A percentile compares a stretch with the other conserved stretches of the same genome.
Conservation (phyloP, 208 protist species). For the Crithidia bombi region DNA sequence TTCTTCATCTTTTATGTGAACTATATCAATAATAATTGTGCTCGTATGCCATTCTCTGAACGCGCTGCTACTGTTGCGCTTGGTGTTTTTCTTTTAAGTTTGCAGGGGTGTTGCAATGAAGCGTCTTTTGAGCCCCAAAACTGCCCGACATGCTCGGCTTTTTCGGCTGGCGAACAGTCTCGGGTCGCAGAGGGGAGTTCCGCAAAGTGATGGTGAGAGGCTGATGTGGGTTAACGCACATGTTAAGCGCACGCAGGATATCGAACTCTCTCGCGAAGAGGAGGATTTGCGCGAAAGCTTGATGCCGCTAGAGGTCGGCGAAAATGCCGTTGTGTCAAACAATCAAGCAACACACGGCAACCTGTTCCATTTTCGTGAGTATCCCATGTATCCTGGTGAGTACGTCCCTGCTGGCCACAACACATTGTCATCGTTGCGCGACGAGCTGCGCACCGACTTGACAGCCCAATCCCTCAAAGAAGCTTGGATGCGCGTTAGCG, state of each 20-base stretch:
- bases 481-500: constrained; percentile 89
- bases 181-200: constrained; percentile 29
- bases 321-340: constrained; percentile 64
- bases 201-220: constrained; percentile 75
- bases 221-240: constrained; percentile 88
- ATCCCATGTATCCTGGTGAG: constrained; percentile 92
- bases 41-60: too few species aligned
- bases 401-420: constrained; percentile 90
- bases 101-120: constrained; percentile 47
- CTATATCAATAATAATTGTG: too few species aligned
- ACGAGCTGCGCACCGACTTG: constrained; percentile 81
- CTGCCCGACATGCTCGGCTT: constrained; percentile 88
- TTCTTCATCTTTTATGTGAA: neutral
- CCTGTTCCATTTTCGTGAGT: constrained; percentile 91
- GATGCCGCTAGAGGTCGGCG: constrained; percentile 71
- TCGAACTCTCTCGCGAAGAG: constrained; percentile 72
- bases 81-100: neutral
- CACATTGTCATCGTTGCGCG: constrained; percentile 82
- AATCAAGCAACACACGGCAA: constrained; percentile 84
- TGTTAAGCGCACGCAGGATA: constrained; percentile 69
- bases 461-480: constrained; percentile 88
- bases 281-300: constrained; percentile 66
- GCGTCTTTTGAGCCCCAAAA: constrained; percentile 87
- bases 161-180: constrained; percentile 69
- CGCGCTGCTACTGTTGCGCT: neutral